Conservation (phyloP, 164 flowering plant species). For the Macadamia integrifolia region DNA sequence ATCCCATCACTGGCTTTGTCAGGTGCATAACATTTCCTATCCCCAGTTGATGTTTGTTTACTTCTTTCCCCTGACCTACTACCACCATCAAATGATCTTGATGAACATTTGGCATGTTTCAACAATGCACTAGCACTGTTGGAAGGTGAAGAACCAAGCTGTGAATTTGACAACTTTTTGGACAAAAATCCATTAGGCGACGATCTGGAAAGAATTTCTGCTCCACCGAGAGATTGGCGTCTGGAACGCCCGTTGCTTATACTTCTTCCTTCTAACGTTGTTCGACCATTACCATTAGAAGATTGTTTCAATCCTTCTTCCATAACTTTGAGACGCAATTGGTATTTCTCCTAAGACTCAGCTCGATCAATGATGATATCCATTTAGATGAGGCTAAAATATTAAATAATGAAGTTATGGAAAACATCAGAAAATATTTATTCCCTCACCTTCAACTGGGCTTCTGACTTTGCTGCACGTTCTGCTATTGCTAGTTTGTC, state of each 20-base stretch:
- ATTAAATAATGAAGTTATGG: neutral
- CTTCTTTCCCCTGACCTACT: constrained; percentile 29
- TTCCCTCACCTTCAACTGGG: constrained; percentile 51
- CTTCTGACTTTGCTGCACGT: constrained; percentile 72
- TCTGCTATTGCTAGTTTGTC: constrained; percentile 63
- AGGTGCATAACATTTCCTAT: constrained; percentile 9
- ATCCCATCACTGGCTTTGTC: constrained; percentile 10
- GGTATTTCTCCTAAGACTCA: constrained; percentile 49
- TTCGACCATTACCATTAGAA: constrained; percentile 21
- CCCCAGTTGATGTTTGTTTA: constrained; percentile 16
- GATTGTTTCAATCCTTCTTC: constrained; percentile 50
- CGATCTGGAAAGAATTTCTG: constrained; percentile 37
- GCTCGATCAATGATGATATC: constrained; percentile 4
- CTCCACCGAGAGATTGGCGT: constrained; percentile 67
- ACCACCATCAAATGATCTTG: constrained; percentile 55
- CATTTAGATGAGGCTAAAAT: neutral
- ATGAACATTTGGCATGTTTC: constrained; percentile 33
- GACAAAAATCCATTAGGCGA: constrained; percentile 39
- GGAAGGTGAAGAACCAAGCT: constrained; percentile 22
- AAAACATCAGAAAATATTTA: neutral
- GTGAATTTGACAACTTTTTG: constrained; percentile 26
- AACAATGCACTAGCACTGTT: constrained; percentile 27
- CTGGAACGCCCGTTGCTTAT: constrained; percentile 41
- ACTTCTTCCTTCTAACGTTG: constrained; percentile 26
- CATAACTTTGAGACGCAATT: constrained; percentile 59